Percentiles rank a stretch among this genome's conserved stretches.
Conservation (phyloP, 768 basidiomycete species). For the Pleurotus djamor region DNA sequence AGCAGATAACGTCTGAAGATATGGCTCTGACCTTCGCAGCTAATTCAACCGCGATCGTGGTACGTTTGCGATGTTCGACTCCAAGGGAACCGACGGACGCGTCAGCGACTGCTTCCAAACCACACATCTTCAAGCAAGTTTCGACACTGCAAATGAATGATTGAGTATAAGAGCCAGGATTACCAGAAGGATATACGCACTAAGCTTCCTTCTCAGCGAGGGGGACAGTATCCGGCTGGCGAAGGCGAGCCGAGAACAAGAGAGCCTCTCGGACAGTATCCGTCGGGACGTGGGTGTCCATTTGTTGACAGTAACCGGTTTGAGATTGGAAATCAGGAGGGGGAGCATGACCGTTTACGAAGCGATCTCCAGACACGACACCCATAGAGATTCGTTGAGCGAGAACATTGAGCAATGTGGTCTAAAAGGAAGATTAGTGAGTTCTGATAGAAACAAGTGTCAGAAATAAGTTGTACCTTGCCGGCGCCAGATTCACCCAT, state of each 20-base stretch:
- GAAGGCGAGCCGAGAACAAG: conserved; percentile 73
- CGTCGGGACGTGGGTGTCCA: conserved; percentile 75
- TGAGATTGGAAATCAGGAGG: conserved; percentile 48
- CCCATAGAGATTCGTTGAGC: conserved; percentile 34
- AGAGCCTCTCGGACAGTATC: conserved; percentile 82
- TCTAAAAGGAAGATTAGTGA: conserved; percentile 28
- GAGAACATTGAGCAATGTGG: conserved; percentile 43
- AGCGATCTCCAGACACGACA: conserved; percentile 33
- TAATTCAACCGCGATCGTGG: conserved; percentile 85
- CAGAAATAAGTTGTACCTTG: too few species aligned
- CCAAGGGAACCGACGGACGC: conserved; percentile 67
- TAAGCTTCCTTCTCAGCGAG: conserved; percentile 77
- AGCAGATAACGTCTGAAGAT: not conserved
- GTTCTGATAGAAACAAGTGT: too few species aligned
- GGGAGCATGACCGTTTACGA: conserved; percentile 37
- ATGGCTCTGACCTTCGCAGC: conserved; percentile 68
- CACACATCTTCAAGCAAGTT: conserved; percentile 58
- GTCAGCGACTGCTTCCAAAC: conserved; percentile 62
- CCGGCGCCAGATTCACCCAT: conserved; percentile 49
- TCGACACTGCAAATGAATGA: conserved; percentile 28
- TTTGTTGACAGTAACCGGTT: conserved; percentile 46
- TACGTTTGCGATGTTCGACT: conserved; percentile 75
- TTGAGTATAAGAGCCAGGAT: conserved; percentile 6
- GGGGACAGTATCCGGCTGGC: conserved; percentile 67
- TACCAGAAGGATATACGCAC: conserved; percentile 32